These are phyloP conservation scores for Neurospora tetraspora DNA, from an alignment of 495 filamentous ascomycete species.

Conservation along the genomic window DNA sequence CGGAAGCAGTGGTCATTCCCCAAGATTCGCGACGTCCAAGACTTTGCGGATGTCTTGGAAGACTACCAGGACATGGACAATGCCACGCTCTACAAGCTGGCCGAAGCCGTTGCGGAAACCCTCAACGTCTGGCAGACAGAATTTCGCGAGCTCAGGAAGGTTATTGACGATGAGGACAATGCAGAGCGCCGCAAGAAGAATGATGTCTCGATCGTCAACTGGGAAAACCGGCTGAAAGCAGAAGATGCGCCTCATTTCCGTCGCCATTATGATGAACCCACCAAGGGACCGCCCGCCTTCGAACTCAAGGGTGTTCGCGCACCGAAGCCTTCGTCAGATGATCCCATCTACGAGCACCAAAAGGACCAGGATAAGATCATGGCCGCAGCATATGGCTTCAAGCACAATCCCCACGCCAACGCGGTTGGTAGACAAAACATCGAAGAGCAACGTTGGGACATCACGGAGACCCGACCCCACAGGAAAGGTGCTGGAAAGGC, in stretches of 20 bases:
- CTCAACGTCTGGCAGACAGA: slow-evolving; percentile 55
- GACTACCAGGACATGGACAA: slow-evolving; percentile 25
- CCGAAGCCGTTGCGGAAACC: slow-evolving; percentile 41
- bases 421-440: slow-evolving; percentile 36
- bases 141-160: slow-evolving; percentile 48
- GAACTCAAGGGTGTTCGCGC: slow-evolving; percentile 30
- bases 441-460: slow-evolving; percentile 34
- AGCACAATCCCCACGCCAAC: slow-evolving; percentile 29
- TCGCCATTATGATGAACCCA: slow-evolving; percentile 20
- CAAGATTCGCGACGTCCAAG: slow-evolving; percentile 27
- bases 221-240: slow-evolving; percentile 22
- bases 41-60: slow-evolving; percentile 25
- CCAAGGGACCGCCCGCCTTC: slow-evolving; percentile 26
- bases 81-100: slow-evolving; percentile 43
- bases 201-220: slow-evolving; percentile 25
- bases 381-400: slow-evolving; percentile 36
- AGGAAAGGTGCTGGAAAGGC: slow-evolving; percentile 38
- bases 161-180: slow-evolving; percentile 40
- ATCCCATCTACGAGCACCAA: slow-evolving; percentile 22
- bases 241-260: slow-evolving; percentile 19
- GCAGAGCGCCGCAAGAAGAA: slow-evolving; percentile 32
- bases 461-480: slow-evolving; percentile 34
- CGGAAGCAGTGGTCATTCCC: slow-evolving; percentile 19
- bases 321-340: slow-evolving; percentile 23
- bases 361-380: slow-evolving; percentile 33